A percentile compares a stretch with the other conserved stretches of the same genome.
Conservation (phyloP, 768 basidiomycete genomes). For the Amanita exitialis region DNA sequence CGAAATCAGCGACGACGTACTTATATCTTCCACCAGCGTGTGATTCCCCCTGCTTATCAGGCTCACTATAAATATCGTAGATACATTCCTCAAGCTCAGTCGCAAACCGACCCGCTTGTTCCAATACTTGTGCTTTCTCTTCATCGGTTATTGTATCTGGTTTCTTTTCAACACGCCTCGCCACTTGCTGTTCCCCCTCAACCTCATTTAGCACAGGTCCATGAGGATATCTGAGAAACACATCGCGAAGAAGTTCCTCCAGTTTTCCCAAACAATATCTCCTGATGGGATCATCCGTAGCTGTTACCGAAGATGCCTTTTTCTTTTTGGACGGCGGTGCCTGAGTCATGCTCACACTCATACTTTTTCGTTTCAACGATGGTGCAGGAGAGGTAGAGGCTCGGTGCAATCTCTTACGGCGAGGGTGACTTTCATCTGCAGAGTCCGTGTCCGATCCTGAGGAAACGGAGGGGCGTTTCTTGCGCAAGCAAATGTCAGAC, state of each 20-base stretch:
- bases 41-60: slow-evolving; percentile 58
- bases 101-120: slow-evolving; percentile 54
- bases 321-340: slow-evolving; percentile 39
- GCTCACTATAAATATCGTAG: slow-evolving; percentile 69
- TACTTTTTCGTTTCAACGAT: slow-evolving; percentile 47
- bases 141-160: slow-evolving; percentile 49
- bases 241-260: slow-evolving; percentile 57
- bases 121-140: slow-evolving; percentile 44
- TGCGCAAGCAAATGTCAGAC: background rate
- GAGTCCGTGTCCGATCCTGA: slow-evolving; percentile 37
- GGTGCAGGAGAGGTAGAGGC: slow-evolving; percentile 20
- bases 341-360: slow-evolving; percentile 11
- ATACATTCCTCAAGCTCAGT: slow-evolving; percentile 66
- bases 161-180: slow-evolving; percentile 28
- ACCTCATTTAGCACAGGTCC: slow-evolving; percentile 22
- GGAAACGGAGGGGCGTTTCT: slow-evolving; percentile 15
- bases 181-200: slow-evolving; percentile 5
- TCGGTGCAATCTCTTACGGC: slow-evolving; percentile 20
- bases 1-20: slow-evolving; percentile 26
- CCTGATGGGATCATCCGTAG: slow-evolving; percentile 59
- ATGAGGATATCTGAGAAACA: slow-evolving; percentile 66
- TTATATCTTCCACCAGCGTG: slow-evolving; percentile 73
- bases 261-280: slow-evolving; percentile 77
- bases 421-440: slow-evolving; percentile 15
- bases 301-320: slow-evolving; percentile 19